These are phyloP conservation scores for Amoeboaphelidium occidentale DNA, from an alignment of 371 early-diverging fungal genomes.

Conservation along the genomic window DNA sequence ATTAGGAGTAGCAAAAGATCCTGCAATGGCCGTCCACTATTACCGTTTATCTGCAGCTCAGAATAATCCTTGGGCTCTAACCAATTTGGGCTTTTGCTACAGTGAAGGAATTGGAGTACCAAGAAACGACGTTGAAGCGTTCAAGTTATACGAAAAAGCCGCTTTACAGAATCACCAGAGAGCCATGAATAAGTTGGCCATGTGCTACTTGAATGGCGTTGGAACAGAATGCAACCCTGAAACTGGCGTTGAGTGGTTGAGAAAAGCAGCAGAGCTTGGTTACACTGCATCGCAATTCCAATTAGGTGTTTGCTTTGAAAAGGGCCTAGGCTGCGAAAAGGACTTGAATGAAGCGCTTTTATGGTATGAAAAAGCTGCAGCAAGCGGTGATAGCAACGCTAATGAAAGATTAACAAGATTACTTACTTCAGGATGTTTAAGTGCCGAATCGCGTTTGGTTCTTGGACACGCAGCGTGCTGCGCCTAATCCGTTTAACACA, in stretches of 20 bases:
- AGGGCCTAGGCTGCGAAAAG: constrained; percentile 15
- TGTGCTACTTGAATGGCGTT: constrained; percentile 13
- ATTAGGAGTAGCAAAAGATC: constrained; percentile 1
- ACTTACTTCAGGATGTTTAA: constrained; percentile 1
- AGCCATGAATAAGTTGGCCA: constrained; percentile 22
- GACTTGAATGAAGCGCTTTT: constrained; percentile 12
- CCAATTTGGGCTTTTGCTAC: constrained; percentile 11
- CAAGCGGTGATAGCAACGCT: constrained; percentile 12
- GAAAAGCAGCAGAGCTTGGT: constrained; percentile 16
- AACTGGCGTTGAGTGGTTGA: constrained; percentile 18
- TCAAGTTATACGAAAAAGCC: not conserved
- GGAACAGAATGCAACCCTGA: constrained; percentile 10
- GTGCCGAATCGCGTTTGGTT: not conserved
- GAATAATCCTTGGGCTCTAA: constrained; percentile 6
- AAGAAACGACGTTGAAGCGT: not conserved
- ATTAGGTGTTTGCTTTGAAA: constrained; percentile 17
- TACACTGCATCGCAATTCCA: constrained; percentile 15
- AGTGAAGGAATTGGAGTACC: constrained; percentile 2
- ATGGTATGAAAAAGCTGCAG: constrained; percentile 22
- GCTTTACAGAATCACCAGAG: constrained; percentile 13
- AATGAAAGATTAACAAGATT: constrained; percentile 13
- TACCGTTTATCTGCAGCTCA: constrained; percentile 5
- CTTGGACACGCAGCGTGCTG: not conserved
- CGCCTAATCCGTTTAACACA: not conserved
- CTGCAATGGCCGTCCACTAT: not conserved